Evolutionary conservation across 805 yeast species (phyloP).

Genomic region (Wickerhamomyces subpelliculosus): DNA sequence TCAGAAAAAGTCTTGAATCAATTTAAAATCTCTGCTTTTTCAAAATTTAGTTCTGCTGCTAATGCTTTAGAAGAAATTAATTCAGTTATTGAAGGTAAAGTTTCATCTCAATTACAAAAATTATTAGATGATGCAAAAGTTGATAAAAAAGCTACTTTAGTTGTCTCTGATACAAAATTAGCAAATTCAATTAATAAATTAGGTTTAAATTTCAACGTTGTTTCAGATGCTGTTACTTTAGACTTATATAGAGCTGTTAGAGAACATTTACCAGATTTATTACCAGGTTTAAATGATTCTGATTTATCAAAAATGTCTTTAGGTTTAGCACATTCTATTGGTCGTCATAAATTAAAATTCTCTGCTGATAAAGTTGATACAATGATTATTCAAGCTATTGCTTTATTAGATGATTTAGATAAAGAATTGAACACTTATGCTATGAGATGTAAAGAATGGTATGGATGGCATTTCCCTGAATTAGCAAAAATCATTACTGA

Average conservation of each 20-base stretch:
- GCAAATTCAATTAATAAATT: conserved; percentile 95
- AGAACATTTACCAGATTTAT: conserved; percentile 86
- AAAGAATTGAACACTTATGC: conserved; percentile 97
- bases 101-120: conserved; percentile 73
- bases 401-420: conserved; percentile 91
- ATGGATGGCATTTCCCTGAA: conserved; percentile 99
- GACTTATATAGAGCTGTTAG: conserved; percentile 94
- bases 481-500: conserved; percentile 95
- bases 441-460: conserved; percentile 99
- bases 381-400: conserved; percentile 98
- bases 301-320: conserved; percentile 91
- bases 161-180: conserved; percentile 91
- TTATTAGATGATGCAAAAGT: conserved; percentile 69
- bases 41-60: conserved; percentile 91
- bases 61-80: conserved; percentile 94
- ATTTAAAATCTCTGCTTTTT: conserved; percentile 91
- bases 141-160: conserved; percentile 75
- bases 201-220: conserved; percentile 80
- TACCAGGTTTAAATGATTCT: conserved; percentile 86
- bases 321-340: conserved; percentile 97
- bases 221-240: conserved; percentile 90
- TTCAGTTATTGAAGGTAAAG: conserved; percentile 89
- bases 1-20: conserved; percentile 83
- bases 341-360: conserved; percentile 96
- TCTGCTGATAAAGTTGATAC: conserved; percentile 98